phyloP scores from a whole-genome alignment of 2,329 filamentous ascomycete species.

The Aspergillus ibericus region DNA sequence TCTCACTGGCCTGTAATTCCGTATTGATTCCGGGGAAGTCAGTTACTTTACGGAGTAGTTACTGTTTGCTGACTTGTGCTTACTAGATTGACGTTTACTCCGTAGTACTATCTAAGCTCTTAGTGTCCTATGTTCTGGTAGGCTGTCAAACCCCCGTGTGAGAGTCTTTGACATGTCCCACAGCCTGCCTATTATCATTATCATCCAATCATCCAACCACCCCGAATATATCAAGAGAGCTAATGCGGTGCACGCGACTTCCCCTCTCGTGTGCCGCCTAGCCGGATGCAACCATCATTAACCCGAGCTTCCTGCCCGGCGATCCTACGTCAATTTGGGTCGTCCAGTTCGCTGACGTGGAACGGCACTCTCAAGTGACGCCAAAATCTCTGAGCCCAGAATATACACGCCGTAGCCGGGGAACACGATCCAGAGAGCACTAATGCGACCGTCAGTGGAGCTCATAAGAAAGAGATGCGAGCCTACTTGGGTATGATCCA shows the following conservation, averaged over 20 bases:
- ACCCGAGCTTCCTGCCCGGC: background rate
- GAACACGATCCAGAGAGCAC: conserved; percentile 64
- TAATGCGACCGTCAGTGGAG: conserved; percentile 32
- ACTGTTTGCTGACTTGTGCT: background rate
- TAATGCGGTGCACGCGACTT: background rate
- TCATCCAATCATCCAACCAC: background rate
- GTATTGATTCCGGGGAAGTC: background rate
- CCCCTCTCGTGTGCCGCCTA: background rate
- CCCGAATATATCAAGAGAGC: background rate
- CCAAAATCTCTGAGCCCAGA: conserved; percentile 62
- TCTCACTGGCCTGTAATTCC: background rate
- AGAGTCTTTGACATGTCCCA: background rate
- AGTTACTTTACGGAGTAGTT: background rate
- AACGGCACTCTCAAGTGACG: conserved; percentile 51
- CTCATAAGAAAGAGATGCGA: background rate
- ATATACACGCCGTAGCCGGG: conserved; percentile 63
- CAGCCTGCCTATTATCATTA: background rate
- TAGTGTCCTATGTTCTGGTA: background rate
- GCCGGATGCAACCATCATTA: background rate
- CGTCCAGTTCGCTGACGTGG: conserved; percentile 26
- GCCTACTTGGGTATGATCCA: conserved; percentile 69
- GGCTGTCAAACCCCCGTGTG: background rate
- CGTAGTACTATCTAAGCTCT: background rate
- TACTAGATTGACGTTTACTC: background rate
- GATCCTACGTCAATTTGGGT: conserved; percentile 29